phyloP scores from a whole-genome alignment of 805 yeast species.

The Candida tammaniensis region DNA sequence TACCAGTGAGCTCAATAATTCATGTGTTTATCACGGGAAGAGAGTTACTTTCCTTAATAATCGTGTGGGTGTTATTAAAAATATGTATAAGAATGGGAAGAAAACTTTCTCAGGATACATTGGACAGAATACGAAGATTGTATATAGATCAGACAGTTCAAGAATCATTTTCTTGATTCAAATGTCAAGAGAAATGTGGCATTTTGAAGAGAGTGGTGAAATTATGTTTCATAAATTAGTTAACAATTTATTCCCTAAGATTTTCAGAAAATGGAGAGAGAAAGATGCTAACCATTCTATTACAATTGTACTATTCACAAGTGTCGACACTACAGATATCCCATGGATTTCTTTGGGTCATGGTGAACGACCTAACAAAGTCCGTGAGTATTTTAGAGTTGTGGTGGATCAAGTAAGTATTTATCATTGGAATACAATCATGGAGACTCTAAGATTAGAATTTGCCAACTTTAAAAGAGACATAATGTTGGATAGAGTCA shows the following conservation, averaged over 20 bases:
- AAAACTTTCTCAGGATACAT: constrained; percentile 74
- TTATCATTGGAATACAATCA: constrained; percentile 85
- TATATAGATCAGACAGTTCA: constrained; percentile 90
- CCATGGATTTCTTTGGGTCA: constrained; percentile 59
- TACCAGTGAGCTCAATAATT: constrained; percentile 55
- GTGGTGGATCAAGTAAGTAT: constrained; percentile 94
- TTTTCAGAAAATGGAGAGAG: constrained; percentile 84
- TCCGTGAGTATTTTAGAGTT: constrained; percentile 82
- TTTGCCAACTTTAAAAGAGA: constrained; percentile 80
- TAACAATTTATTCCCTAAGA: constrained; percentile 86
- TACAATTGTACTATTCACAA: constrained; percentile 83
- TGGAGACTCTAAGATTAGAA: constrained; percentile 82
- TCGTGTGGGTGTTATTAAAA: constrained; percentile 62
- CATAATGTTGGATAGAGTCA: constrained; percentile 47
- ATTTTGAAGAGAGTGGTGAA: constrained; percentile 95
- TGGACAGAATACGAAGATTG: constrained; percentile 70
- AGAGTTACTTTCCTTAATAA: constrained; percentile 57
- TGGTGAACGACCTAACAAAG: constrained; percentile 68
- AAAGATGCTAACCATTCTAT: constrained; percentile 87
- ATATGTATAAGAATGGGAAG: constrained; percentile 64
- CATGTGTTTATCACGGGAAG: constrained; percentile 68
- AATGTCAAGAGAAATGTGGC: constrained; percentile 95
- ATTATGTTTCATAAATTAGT: constrained; percentile 89
- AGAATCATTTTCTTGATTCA: constrained; percentile 80
- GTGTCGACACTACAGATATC: constrained; percentile 57